Conservation (phyloP, 106 monocot species). For the Triglochin maritima region DNA sequence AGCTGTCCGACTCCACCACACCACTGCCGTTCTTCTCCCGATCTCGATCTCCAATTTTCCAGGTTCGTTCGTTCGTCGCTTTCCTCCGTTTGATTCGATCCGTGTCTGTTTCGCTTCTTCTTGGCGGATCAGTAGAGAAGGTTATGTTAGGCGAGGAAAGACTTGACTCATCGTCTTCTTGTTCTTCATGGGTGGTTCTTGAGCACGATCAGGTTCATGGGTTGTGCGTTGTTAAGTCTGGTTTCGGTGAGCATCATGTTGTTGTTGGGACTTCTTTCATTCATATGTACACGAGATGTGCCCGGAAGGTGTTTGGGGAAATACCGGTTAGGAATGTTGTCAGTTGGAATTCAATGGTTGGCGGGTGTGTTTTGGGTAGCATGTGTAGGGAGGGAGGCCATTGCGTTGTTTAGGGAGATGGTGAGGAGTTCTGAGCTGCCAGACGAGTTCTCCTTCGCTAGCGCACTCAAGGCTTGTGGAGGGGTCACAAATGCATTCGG, state of each 20-base stretch:
- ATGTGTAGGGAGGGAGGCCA: slow-evolving; percentile 6
- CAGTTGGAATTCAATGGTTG: slow-evolving; percentile 45
- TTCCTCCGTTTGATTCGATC: too few relatives aligned
- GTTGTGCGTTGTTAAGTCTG: slow-evolving; percentile 19
- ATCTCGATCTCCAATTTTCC: too few relatives aligned
- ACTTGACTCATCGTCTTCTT: too few relatives aligned
- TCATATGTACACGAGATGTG: slow-evolving; percentile 27
- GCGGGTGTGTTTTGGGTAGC: slow-evolving; percentile 21
- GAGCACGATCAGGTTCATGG: slow-evolving; percentile 21
- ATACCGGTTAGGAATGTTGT: too few relatives aligned
- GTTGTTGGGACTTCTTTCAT: slow-evolving; percentile 35
- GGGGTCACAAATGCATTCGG: slow-evolving; percentile 33
- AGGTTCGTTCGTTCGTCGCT: too few relatives aligned
- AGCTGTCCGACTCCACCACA: too few relatives aligned
- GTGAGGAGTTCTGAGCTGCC: slow-evolving; percentile 7
- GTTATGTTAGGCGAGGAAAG: too few relatives aligned
- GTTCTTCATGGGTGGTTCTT: too few relatives aligned
- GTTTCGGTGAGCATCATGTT: slow-evolving; percentile 20
- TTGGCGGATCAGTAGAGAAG: too few relatives aligned
- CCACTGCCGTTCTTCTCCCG: too few relatives aligned
- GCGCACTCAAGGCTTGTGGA: slow-evolving; percentile 40
- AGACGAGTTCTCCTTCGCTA: slow-evolving; percentile 45
- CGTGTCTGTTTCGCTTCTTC: too few relatives aligned
- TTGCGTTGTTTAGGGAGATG: slow-evolving; percentile 33
- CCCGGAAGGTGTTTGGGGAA: too few relatives aligned